A percentile compares a stretch with the other conserved stretches of the same genome.
phyloP scores from a whole-genome alignment of 345 rosid species.

The Erodium maritimum region DNA sequence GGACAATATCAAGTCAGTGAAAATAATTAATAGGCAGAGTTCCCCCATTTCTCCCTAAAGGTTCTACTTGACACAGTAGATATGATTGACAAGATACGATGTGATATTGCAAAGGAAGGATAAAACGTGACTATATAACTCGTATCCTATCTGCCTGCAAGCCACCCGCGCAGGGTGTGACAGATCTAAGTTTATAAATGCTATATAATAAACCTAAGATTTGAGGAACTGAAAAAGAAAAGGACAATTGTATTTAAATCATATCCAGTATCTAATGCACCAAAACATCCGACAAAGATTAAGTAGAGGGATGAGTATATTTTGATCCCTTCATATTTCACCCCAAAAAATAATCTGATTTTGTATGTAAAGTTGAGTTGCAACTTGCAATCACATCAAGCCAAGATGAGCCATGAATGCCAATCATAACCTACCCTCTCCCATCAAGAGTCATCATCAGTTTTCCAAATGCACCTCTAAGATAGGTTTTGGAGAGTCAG shows the following conservation, averaged over 20 bases:
- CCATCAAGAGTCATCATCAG: background rate
- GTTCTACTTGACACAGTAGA: background rate
- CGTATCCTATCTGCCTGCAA: background rate
- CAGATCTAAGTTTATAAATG: background rate
- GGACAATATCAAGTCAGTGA: slow-evolving; percentile 10
- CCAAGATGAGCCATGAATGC: background rate
- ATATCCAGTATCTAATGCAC: background rate
- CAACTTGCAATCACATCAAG: no score
- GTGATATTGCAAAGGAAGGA: background rate
- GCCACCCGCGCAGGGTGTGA: background rate
- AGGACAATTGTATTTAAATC: background rate
- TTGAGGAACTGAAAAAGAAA: background rate
- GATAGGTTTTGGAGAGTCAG: background rate
- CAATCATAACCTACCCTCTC: background rate
- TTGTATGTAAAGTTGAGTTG: background rate
- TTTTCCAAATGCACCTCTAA: background rate
- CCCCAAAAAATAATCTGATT: background rate
- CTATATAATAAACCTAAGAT: background rate
- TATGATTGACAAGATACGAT: background rate
- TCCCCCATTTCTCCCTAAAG: background rate
- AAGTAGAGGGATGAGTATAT: background rate
- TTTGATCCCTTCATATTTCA: background rate
- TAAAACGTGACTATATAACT: background rate
- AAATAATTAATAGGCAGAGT: slow-evolving; percentile 5
- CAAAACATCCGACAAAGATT: background rate